Conservation (phyloP, 371 early-diverging fungal genomes). For the Fennellomyces sp. region DNA sequence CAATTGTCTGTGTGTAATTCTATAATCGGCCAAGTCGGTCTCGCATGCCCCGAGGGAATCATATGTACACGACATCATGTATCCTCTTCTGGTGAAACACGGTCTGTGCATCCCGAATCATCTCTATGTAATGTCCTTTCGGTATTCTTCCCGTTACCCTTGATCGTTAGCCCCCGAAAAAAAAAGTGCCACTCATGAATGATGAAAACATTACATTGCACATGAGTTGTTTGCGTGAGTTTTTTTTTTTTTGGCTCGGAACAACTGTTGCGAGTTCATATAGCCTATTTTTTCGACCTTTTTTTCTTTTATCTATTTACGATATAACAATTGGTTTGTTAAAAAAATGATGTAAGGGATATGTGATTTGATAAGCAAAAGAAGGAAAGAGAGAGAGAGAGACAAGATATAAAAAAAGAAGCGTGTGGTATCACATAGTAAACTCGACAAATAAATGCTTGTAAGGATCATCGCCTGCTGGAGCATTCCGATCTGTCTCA, state of each 20-base stretch:
- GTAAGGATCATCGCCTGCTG: slow-evolving; percentile 42
- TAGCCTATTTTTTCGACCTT: slow-evolving; percentile 1
- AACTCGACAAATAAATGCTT: slow-evolving; percentile 46
- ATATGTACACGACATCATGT: too few species aligned
- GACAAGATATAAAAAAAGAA: background rate
- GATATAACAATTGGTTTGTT: background rate
- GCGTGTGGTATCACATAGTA: slow-evolving; percentile 7
- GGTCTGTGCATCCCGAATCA: background rate
- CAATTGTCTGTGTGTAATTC: background rate
- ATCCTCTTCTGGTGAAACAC: background rate
- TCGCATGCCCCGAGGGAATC: too few species aligned
- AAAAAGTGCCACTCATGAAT: background rate
- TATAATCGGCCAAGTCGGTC: background rate
- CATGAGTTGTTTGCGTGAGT: background rate
- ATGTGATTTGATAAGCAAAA: too few species aligned
- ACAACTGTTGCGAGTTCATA: too few species aligned
- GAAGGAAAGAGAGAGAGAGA: background rate
- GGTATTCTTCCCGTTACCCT: slow-evolving; percentile 3
- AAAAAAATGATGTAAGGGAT: background rate
- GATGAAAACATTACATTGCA: background rate
- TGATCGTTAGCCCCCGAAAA: background rate
- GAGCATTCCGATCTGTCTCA: slow-evolving; percentile 39
- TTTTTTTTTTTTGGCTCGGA: background rate
- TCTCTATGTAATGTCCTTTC: background rate
- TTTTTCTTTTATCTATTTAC: slow-evolving; percentile 2